Conservation (phyloP, 2,329 filamentous ascomycete genomes). For the Onygenales sp. region DNA sequence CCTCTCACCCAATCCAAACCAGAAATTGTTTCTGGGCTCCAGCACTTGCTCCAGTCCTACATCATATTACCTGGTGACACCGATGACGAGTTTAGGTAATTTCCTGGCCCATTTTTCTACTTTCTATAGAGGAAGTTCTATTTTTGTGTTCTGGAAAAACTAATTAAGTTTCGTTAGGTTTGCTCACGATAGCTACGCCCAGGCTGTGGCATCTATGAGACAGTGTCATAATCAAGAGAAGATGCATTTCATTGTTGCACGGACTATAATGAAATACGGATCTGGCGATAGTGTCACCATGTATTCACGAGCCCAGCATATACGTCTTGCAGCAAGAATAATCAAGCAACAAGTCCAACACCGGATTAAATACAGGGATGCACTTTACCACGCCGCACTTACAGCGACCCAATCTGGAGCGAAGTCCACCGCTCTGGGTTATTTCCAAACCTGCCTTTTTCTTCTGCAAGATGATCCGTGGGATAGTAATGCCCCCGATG, state of each 20-base stretch:
- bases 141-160: background rate
- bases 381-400: slow-evolving; percentile 71
- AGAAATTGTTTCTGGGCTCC: slow-evolving; percentile 63
- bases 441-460: slow-evolving; percentile 65
- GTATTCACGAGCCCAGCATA: slow-evolving; percentile 70
- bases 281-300: slow-evolving; percentile 51
- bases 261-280: slow-evolving; percentile 66
- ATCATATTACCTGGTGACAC: slow-evolving; percentile 72
- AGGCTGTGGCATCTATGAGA: slow-evolving; percentile 60
- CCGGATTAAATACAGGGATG: slow-evolving; percentile 59
- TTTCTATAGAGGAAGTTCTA: background rate
- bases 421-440: slow-evolving; percentile 69
- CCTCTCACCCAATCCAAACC: slow-evolving; percentile 52
- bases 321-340: slow-evolving; percentile 66
- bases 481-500: slow-evolving; percentile 59
- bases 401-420: slow-evolving; percentile 74
- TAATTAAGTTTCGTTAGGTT: slow-evolving; percentile 44
- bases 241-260: slow-evolving; percentile 87
- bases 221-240: slow-evolving; percentile 58
- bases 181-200: slow-evolving; percentile 76
- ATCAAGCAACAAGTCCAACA: slow-evolving; percentile 57
- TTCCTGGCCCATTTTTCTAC: slow-evolving; percentile 9
- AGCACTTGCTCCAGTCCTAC: slow-evolving; percentile 69
- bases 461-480: slow-evolving; percentile 76
- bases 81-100: slow-evolving; percentile 67